phyloP scores from a whole-genome alignment of 2,329 filamentous ascomycete species.

The Trichoderma sp. region DNA sequence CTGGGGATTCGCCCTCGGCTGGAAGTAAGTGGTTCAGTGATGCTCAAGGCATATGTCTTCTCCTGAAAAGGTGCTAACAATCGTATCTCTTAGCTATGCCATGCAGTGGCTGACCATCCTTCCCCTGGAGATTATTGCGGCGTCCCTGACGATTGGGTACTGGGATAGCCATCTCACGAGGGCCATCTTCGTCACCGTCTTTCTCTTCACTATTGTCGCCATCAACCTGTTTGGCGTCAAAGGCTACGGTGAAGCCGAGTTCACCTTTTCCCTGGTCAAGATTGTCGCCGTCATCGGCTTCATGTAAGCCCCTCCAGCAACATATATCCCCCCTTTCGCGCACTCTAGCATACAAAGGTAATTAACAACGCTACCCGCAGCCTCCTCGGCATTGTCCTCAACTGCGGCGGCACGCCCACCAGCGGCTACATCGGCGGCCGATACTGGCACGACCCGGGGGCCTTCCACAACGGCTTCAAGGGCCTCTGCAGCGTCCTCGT shows the following conservation, averaged over 20 bases:
- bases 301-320: slow-evolving; percentile 59
- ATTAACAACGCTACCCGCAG: slow-evolving; percentile 43
- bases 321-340: too few species aligned
- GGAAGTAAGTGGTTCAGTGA: slow-evolving; percentile 65
- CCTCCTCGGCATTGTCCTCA: slow-evolving; percentile 81
- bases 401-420: slow-evolving; percentile 74
- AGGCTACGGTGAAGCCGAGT: slow-evolving; percentile 88
- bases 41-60: not conserved
- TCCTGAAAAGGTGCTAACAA: slow-evolving; percentile 11
- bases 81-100: slow-evolving; percentile 62
- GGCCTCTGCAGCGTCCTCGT: slow-evolving; percentile 78
- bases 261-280: slow-evolving; percentile 84
- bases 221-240: slow-evolving; percentile 91
- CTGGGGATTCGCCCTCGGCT: slow-evolving; percentile 94
- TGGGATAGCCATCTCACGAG: slow-evolving; percentile 69
- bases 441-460: slow-evolving; percentile 77
- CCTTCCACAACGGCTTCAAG: slow-evolving; percentile 81
- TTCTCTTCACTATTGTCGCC: slow-evolving; percentile 70
- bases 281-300: slow-evolving; percentile 84
- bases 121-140: slow-evolving; percentile 84
- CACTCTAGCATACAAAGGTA: too few species aligned
- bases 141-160: slow-evolving; percentile 79
- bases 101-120: slow-evolving; percentile 84
- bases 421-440: slow-evolving; percentile 77
- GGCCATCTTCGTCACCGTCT: slow-evolving; percentile 80